Percentiles rank a stretch among this genome's conserved stretches.
Evolutionary conservation across 495 filamentous ascomycete species (phyloP).

Genomic region (Pyrenula massariospora): DNA sequence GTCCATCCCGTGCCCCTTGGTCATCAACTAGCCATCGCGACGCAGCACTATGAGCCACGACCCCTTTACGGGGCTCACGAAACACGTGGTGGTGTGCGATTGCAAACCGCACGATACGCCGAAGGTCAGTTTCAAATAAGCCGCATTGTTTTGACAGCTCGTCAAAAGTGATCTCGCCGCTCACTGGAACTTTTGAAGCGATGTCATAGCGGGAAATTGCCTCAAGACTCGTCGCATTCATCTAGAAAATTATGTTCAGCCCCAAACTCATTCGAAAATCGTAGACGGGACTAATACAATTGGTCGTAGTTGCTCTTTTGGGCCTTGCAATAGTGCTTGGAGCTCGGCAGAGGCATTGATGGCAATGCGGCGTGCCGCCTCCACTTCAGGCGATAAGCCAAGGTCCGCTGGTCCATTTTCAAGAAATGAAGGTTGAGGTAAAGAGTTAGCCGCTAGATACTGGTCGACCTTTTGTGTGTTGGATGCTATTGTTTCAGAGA

Average conservation of each 20-base stretch:
- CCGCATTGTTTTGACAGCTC: conserved; percentile 26
- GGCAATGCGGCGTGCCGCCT: conserved; percentile 1
- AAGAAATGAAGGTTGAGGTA: conserved; percentile 10
- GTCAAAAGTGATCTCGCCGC: conserved; percentile 26
- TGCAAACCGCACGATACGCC: conserved; percentile 40
- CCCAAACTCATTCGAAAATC: background rate
- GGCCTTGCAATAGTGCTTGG: conserved; percentile 9
- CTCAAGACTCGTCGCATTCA: conserved; percentile 12
- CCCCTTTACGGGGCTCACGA: conserved; percentile 32
- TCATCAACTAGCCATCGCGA: conserved; percentile 1
- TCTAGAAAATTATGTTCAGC: background rate
- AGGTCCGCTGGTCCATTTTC: conserved; percentile 6
- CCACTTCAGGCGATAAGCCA: background rate
- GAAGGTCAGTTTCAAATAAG: conserved; percentile 31
- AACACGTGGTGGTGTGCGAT: conserved; percentile 45
- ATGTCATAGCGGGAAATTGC: conserved; percentile 23
- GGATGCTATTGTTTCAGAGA: conserved; percentile 4
- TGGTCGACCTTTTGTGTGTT: conserved; percentile 9
- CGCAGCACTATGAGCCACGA: conserved; percentile 42
- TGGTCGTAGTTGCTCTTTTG: background rate
- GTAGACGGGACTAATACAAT: background rate
- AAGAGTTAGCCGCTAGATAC: conserved; percentile 3
- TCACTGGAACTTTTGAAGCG: conserved; percentile 15
- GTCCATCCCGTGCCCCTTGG: conserved; percentile 24
- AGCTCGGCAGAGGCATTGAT: conserved; percentile 10